Percentiles rank a stretch among this genome's conserved stretches.
These are phyloP conservation scores for Epicoccum sorghinum DNA, from an alignment of 2,329 filamentous ascomycete genomes.

Conservation along the genomic window DNA sequence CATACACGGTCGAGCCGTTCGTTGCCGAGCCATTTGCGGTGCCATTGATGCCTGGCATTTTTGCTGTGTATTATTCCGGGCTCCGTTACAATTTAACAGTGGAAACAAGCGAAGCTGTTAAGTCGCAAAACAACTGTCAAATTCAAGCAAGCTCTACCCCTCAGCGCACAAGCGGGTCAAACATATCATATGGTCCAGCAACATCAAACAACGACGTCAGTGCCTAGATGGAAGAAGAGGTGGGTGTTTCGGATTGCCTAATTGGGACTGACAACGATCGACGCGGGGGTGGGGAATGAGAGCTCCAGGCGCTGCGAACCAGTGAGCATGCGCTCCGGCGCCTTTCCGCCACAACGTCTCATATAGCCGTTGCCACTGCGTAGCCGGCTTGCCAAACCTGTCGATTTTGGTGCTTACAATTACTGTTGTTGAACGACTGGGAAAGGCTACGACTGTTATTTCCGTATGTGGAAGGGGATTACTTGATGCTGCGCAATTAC, in stretches of 20 bases:
- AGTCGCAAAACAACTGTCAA: too few relatives aligned
- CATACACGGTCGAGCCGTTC: constrained; percentile 22
- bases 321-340: constrained; percentile 8
- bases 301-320: constrained; percentile 2
- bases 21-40: constrained; percentile 1
- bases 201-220: background rate
- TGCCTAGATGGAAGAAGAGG: background rate
- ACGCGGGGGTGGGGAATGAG: constrained; percentile 1
- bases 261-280: constrained; percentile 1
- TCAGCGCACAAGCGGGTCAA: background rate
- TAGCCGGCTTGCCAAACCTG: constrained; percentile 1
- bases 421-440: background rate
- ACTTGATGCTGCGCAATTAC: too few relatives aligned
- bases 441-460: too few relatives aligned
- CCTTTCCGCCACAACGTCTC: background rate
- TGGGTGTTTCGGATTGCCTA: constrained; percentile 3
- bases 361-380: constrained; percentile 12
- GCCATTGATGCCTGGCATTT: constrained; percentile 1
- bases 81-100: too few relatives aligned
- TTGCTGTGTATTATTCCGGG: background rate
- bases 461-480: too few relatives aligned
- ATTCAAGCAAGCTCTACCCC: too few relatives aligned
- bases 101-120: too few relatives aligned
- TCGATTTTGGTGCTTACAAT: background rate
- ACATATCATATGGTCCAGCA: background rate